phyloP scores from a whole-genome alignment of 2,329 filamentous ascomycete genomes.

The Calonectria hawksworthii region DNA sequence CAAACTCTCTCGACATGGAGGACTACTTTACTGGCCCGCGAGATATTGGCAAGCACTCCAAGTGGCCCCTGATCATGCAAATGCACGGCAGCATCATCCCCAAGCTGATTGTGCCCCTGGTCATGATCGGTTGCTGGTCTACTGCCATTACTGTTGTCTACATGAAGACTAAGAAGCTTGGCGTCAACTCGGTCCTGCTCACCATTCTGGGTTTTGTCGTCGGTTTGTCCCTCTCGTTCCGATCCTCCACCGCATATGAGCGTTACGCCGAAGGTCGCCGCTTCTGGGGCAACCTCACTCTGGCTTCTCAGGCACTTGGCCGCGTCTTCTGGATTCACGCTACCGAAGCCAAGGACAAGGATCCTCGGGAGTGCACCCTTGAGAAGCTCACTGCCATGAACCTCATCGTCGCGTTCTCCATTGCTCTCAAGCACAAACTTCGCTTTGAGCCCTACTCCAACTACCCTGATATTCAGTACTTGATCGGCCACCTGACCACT shows the following conservation, averaged over 20 bases:
- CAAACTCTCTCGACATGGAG: conserved; percentile 63
- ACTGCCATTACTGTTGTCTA: conserved; percentile 73
- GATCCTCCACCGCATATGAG: conserved; percentile 83
- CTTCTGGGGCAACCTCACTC: conserved; percentile 72
- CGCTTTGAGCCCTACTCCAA: conserved; percentile 86
- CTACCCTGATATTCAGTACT: conserved; percentile 79
- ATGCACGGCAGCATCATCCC: conserved; percentile 83
- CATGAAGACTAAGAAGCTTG: conserved; percentile 55
- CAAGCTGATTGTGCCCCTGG: conserved; percentile 79
- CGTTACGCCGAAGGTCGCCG: conserved; percentile 76
- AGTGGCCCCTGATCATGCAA: conserved; percentile 81
- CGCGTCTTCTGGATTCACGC: conserved; percentile 88
- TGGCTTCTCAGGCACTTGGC: conserved; percentile 76
- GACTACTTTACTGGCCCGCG: conserved; percentile 77
- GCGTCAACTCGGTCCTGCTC: conserved; percentile 65
- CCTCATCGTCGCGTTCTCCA: conserved; percentile 82
- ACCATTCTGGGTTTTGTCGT: conserved; percentile 88
- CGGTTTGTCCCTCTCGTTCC: conserved; percentile 82
- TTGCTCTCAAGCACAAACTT: conserved; percentile 84
- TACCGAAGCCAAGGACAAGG: conserved; percentile 64
- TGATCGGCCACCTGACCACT: conserved; percentile 81
- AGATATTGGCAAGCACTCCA: conserved; percentile 80
- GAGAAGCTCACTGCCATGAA: conserved; percentile 83
- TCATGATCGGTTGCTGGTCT: conserved; percentile 74
- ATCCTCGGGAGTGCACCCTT: conserved; percentile 76